phyloP scores from a whole-genome alignment of 129 eudicot genomes.

The Ambrosia artemisiifolia region DNA sequence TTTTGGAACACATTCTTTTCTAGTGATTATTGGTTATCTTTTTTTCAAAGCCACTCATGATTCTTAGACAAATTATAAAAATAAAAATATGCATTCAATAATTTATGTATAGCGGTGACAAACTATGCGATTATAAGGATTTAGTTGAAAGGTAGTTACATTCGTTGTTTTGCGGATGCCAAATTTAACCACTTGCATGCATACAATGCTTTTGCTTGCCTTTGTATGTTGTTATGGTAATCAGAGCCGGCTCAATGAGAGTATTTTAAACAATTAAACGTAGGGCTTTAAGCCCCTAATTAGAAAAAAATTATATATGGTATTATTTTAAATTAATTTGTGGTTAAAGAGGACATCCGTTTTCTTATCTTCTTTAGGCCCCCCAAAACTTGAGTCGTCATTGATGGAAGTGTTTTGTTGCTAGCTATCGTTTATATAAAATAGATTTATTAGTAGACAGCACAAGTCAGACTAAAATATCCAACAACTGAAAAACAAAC shows the following conservation, averaged over 20 bases:
- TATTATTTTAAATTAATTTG: too few relatives aligned
- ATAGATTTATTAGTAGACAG: too few relatives aligned
- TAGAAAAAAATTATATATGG: too few relatives aligned
- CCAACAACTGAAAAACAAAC: neutral
- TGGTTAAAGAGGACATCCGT: too few relatives aligned
- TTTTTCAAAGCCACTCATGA: neutral
- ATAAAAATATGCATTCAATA: neutral
- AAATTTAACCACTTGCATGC: neutral
- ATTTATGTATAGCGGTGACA: neutral
- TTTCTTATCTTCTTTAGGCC: too few relatives aligned
- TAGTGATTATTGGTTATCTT: neutral
- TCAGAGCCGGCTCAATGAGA: too few relatives aligned
- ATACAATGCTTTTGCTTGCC: neutral
- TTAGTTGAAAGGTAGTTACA: neutral
- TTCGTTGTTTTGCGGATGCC: neutral
- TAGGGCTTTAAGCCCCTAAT: too few relatives aligned
- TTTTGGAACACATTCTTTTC: slow-evolving; percentile 4
- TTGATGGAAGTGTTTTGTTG: too few relatives aligned
- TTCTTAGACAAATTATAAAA: neutral
- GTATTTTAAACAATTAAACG: too few relatives aligned
- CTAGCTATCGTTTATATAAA: too few relatives aligned
- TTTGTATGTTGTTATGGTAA: neutral
- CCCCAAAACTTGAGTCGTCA: too few relatives aligned
- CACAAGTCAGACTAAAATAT: neutral
- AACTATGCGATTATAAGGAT: neutral